Conservation (phyloP, 2,329 filamentous ascomycete genomes). For the Ceratocystis smalleyi region DNA sequence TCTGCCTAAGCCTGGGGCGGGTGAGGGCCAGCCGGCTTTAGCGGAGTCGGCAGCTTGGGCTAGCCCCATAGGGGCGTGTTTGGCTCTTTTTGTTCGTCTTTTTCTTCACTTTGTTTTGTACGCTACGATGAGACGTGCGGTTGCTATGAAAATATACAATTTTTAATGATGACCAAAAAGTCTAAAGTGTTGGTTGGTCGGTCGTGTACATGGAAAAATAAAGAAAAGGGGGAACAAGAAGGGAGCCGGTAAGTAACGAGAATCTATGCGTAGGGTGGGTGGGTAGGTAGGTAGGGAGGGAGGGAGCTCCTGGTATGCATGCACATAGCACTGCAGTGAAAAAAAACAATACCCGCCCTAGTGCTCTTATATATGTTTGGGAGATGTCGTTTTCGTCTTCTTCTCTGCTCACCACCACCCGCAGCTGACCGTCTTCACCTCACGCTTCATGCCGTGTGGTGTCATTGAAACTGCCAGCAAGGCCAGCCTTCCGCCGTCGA, state of each 20-base stretch:
- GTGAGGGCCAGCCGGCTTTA: too few relatives aligned
- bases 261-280: too few relatives aligned
- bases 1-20: constrained; percentile 24
- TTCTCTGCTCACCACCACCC: constrained; percentile 10
- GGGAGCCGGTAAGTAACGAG: background rate
- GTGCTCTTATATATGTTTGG: background rate
- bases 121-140: background rate
- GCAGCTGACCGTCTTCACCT: constrained; percentile 26
- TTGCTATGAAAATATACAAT: constrained; percentile 6
- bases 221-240: background rate
- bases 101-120: background rate
- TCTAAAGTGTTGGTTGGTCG: background rate
- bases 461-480: constrained; percentile 55
- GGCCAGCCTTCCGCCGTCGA: constrained; percentile 57
- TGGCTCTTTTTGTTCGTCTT: background rate
- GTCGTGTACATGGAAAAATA: background rate
- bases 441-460: constrained; percentile 22
- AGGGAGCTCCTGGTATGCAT: too few relatives aligned
- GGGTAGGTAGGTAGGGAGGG: too few relatives aligned
- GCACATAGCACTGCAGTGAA: too few relatives aligned
- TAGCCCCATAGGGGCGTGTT: too few relatives aligned
- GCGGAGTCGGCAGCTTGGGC: too few relatives aligned
- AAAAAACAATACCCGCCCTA: too few relatives aligned
- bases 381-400: background rate
- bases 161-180: background rate